Evolutionary conservation across 106 monocot species (phyloP).

Genomic region (Amphibolis antarctica): DNA sequence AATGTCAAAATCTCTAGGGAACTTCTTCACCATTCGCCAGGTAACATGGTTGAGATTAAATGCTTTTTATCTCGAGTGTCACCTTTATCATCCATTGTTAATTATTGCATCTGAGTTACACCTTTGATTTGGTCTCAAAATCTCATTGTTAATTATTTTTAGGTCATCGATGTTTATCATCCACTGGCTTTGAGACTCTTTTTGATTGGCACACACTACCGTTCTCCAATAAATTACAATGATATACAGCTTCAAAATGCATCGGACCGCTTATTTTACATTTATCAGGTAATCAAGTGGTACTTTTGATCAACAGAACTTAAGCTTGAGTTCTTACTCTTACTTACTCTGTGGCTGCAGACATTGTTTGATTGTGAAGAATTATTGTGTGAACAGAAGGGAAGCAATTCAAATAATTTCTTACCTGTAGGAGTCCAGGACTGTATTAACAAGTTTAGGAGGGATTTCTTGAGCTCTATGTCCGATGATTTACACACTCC

Average conservation of each 20-base stretch:
- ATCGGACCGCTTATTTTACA: slow-evolving; percentile 85
- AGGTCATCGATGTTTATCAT: slow-evolving; percentile 87
- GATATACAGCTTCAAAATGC: slow-evolving; percentile 61
- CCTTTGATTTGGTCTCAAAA: neutral
- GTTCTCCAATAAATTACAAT: slow-evolving; percentile 74
- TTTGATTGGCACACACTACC: slow-evolving; percentile 85
- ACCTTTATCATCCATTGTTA: too few species aligned
- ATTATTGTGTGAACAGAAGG: slow-evolving; percentile 25
- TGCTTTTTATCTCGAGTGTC: too few species aligned
- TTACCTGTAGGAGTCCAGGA: slow-evolving; percentile 27
- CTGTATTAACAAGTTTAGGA: slow-evolving; percentile 43
- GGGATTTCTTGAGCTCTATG: slow-evolving; percentile 50
- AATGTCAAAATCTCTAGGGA: slow-evolving; percentile 91
- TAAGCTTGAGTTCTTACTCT: neutral
- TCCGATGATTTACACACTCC: slow-evolving; percentile 89
- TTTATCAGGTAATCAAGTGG: slow-evolving; percentile 57
- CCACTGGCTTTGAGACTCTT: slow-evolving; percentile 85
- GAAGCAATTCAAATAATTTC: slow-evolving; percentile 16
- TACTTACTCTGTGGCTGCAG: slow-evolving; percentile 20
- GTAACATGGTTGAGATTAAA: slow-evolving; percentile 14
- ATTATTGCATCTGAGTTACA: neutral
- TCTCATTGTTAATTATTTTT: slow-evolving; percentile 2
- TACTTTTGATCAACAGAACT: neutral
- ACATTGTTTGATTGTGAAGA: slow-evolving; percentile 71
- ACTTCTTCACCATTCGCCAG: slow-evolving; percentile 86